Percentiles rank a stretch among this genome's conserved stretches.
Conservation (phyloP, 2,329 filamentous ascomycete species). For the Dactylella cylindrospora region DNA sequence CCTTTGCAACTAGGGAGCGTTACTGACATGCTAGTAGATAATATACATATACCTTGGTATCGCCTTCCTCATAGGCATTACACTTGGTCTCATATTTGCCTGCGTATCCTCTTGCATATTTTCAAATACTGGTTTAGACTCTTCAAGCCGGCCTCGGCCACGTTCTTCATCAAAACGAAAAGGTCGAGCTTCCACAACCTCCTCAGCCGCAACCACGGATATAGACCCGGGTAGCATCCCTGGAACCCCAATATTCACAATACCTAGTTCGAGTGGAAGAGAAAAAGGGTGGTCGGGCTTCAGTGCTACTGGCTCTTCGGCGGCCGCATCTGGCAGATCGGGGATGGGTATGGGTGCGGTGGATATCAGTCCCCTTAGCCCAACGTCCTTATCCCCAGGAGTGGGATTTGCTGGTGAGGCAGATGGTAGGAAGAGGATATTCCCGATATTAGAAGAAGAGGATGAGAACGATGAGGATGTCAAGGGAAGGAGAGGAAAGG, state of each 20-base stretch:
- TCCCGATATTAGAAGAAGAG: slow-evolving; percentile 40
- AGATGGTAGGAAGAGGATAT: slow-evolving; percentile 25
- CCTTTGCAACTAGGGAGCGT: no score
- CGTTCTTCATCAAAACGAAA: not conserved
- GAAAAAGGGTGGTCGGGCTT: slow-evolving; percentile 13
- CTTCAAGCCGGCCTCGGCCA: not conserved
- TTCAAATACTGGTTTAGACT: slow-evolving; percentile 12
- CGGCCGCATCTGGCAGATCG: not conserved
- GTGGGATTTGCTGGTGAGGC: slow-evolving; percentile 1
- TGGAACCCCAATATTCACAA: slow-evolving; percentile 8
- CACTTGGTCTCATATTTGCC: slow-evolving; percentile 27
- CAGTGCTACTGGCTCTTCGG: not conserved
- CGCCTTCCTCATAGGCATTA: slow-evolving; percentile 21
- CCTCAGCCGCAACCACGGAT: not conserved
- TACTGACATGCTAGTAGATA: slow-evolving; percentile 7
- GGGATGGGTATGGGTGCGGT: slow-evolving; percentile 28
- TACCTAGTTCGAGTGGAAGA: no score
- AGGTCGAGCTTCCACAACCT: not conserved
- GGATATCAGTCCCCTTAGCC: slow-evolving; percentile 25
- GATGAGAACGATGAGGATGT: slow-evolving; percentile 34
- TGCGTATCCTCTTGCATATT: slow-evolving; percentile 23
- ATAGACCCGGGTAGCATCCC: not conserved
- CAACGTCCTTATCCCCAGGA: slow-evolving; percentile 26
- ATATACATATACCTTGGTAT: slow-evolving; percentile 38
- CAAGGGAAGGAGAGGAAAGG: slow-evolving; percentile 14